Evolutionary conservation across 371 early-diverging fungal genomes (phyloP).

Genomic region (Rhizopus delemar): DNA sequence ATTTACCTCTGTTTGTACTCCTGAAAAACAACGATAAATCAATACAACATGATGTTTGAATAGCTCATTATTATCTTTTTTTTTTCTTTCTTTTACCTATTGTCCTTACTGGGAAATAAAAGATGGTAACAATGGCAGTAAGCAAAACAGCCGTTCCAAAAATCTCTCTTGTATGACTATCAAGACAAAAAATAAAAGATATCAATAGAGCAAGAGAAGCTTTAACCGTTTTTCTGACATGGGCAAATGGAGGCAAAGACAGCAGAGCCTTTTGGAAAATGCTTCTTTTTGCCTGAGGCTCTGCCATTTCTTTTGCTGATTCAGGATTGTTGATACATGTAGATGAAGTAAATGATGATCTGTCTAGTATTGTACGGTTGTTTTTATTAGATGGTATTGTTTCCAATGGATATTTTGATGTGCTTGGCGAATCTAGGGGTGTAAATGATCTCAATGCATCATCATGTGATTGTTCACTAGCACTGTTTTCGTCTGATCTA

Average conservation of each 20-base stretch:
- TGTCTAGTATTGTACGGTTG: background rate
- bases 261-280: background rate
- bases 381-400: background rate
- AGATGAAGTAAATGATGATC: background rate
- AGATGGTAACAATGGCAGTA: slow-evolving; percentile 20
- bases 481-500: background rate
- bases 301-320: background rate
- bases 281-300: background rate
- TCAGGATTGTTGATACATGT: background rate
- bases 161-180: slow-evolving; percentile 1
- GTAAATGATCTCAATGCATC: background rate
- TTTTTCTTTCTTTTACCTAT: slow-evolving; percentile 16
- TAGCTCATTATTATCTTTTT: background rate
- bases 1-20: slow-evolving; percentile 25
- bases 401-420: background rate
- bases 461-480: background rate
- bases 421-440: background rate
- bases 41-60: background rate
- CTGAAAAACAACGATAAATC: background rate
- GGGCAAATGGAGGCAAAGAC: slow-evolving; percentile 28
- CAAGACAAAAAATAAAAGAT: slow-evolving; percentile 28
- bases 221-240: slow-evolving; percentile 38
- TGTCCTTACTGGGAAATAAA: slow-evolving; percentile 29
- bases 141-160: slow-evolving; percentile 17
- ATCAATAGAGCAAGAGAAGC: slow-evolving; percentile 36